Evolutionary conservation across 352 stramenopile genomes (phyloP).

Genomic region (Pythium utonaiense): DNA sequence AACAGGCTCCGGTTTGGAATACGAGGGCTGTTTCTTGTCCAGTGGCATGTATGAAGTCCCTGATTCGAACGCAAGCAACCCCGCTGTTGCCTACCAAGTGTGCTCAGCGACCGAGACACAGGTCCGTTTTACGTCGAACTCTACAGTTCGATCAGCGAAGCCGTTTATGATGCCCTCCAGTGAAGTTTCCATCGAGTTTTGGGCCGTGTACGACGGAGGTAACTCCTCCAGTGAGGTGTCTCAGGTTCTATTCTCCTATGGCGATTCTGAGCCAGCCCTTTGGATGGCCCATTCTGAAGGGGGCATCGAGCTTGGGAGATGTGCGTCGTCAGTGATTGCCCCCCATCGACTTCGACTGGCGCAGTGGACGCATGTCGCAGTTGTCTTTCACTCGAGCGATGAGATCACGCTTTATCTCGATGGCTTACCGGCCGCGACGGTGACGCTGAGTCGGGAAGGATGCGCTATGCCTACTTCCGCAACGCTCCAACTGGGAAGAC

Average conservation of each 20-base stretch:
- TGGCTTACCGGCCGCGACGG: constrained; percentile 23
- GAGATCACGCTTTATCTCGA: constrained; percentile 30
- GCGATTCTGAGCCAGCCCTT: constrained; percentile 8
- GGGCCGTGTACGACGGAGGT: constrained; percentile 14
- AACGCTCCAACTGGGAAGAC: constrained; percentile 42
- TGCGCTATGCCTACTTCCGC: constrained; percentile 24
- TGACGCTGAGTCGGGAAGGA: constrained; percentile 14
- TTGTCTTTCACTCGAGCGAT: constrained; percentile 21
- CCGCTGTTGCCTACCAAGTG: not conserved
- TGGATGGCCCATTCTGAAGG: constrained; percentile 12
- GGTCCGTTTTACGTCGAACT: constrained; percentile 26
- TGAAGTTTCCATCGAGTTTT: constrained; percentile 42
- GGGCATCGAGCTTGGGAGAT: constrained; percentile 32
- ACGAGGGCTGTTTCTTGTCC: constrained; percentile 28
- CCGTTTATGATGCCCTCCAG: constrained; percentile 21
- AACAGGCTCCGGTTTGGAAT: constrained; percentile 32
- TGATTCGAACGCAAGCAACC: not conserved
- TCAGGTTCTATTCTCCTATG: constrained; percentile 37
- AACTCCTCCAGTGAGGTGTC: not conserved
- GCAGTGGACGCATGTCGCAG: constrained; percentile 40
- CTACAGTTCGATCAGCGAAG: constrained; percentile 26
- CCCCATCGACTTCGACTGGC: constrained; percentile 25
- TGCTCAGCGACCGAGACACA: constrained; percentile 22
- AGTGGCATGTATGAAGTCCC: constrained; percentile 11
- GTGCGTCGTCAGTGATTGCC: constrained; percentile 26